Evolutionary conservation across 768 basidiomycete species (phyloP).

Genomic region (Russula sp.): DNA sequence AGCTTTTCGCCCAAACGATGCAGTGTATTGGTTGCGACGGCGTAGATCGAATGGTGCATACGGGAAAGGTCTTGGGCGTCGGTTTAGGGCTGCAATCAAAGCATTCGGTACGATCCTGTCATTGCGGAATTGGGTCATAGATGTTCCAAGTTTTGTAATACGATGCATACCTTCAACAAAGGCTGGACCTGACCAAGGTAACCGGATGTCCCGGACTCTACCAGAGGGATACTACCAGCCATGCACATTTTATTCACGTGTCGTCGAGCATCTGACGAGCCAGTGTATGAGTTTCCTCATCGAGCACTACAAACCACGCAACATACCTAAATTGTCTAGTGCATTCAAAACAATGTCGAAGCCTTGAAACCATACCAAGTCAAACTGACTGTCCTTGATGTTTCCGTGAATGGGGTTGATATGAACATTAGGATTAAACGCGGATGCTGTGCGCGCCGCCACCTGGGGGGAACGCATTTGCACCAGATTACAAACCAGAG

Average conservation of each 20-base stretch:
- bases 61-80: conserved; percentile 90
- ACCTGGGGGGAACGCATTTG: conserved; percentile 39
- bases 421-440: conserved; percentile 82
- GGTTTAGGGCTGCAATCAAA: conserved; percentile 95
- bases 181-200: conserved; percentile 98
- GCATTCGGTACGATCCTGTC: conserved; percentile 82
- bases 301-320: neutral
- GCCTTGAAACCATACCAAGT: conserved; percentile 80
- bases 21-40: conserved; percentile 97
- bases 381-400: conserved; percentile 88
- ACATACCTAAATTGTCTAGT: conserved; percentile 86
- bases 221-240: conserved; percentile 81
- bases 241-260: conserved; percentile 99
- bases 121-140: neutral
- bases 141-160: neutral
- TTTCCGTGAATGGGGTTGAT: conserved; percentile 91
- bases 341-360: conserved; percentile 96
- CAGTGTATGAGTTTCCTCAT: neutral
- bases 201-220: conserved; percentile 95
- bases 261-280: conserved; percentile 70
- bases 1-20: conserved; percentile 98
- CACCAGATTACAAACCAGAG: neutral
- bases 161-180: conserved; percentile 59
- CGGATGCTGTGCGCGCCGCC: conserved; percentile 72
- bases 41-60: conserved; percentile 96